phyloP scores from a whole-genome alignment of 2,329 filamentous ascomycete genomes.

The Cladosporium sp. region DNA sequence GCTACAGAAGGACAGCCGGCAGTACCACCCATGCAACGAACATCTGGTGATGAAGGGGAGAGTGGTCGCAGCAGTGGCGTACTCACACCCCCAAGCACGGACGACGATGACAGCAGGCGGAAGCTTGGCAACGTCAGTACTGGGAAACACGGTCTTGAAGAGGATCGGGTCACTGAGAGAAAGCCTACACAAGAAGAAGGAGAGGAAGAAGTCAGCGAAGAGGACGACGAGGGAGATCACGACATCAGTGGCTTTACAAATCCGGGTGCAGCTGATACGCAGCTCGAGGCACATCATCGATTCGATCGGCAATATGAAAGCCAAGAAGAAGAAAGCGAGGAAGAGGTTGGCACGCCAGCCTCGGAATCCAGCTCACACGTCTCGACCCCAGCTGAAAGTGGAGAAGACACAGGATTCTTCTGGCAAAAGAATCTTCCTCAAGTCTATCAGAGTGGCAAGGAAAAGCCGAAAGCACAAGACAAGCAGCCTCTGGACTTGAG shows the following conservation, averaged over 20 bases:
- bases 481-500: not conserved
- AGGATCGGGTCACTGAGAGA: not conserved
- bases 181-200: conserved; percentile 14
- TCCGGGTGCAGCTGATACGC: conserved; percentile 8
- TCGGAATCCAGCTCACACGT: not conserved
- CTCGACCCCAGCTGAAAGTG: conserved; percentile 2
- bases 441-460: conserved; percentile 19
- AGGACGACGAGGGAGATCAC: conserved; percentile 2
- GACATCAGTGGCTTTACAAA: conserved; percentile 12
- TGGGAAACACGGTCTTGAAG: not conserved
- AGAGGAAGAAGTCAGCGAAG: conserved; percentile 13
- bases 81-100: conserved; percentile 31
- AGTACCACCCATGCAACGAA: not conserved
- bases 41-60: not conserved
- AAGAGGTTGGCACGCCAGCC: not conserved
- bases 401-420: conserved; percentile 26
- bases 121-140: conserved; percentile 7
- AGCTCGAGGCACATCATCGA: conserved; percentile 10
- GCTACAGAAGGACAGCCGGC: not conserved
- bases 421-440: conserved; percentile 27
- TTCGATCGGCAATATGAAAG: not conserved
- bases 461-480: conserved; percentile 9
- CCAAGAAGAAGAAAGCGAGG: not conserved
- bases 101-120: conserved; percentile 20
- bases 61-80: conserved; percentile 19